Base-by-base conservation (phyloP, 345 rosid species). In the Eucalyptus sideroxylon region DNA sequence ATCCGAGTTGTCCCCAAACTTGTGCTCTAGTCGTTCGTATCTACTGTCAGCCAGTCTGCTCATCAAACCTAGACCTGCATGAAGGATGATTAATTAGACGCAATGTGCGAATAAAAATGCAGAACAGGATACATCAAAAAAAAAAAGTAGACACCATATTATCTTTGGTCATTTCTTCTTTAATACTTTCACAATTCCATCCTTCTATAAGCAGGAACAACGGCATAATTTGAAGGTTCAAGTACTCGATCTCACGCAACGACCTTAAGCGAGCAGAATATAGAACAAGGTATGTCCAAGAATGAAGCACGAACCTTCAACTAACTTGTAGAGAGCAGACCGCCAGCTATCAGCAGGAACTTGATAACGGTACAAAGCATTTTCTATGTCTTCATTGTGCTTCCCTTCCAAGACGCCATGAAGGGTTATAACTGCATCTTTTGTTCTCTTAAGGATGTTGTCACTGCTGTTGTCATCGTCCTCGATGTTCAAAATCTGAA, bases 301-400 rank as follows among this genome's bases (percentile, higher is more conserved):
- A 19, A 31, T 69, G 37, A 23, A 50, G 31, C 19, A 27, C 49
- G 27, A 94, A 97, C 99, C 99, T 97, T 96, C 98, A 72, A 98
- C 90, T 93, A 97, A 92, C 92, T 90, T 94, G 95, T 96, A 96
- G 72, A 98, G 95, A 86, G 98, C 91, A 16, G 99, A 94, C 98
- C 98, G 94, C 98, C 99, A 97, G 90, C 98, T 90, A 47, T 96
- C 96, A 89, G 89, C 91, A 42, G 98, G 91, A 87, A 96, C 92
- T 72, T 95, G 92, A 86, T 65, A 77, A 89, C 91, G 94, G 82
- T 91, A 89, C 85, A 98, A 92, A 3, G 96, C 88, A 55, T 92
- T 92, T 9, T 93, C 95, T 17, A 98, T 96, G 87, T 90, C 94
- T 89, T 92, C 92, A 80, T 97, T 93, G 50, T 96, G 98, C 92